Percentiles rank a stretch among this genome's conserved stretches.
Conservation (phyloP, 2,329 filamentous ascomycete genomes). For the Colletotrichum liaoningense region DNA sequence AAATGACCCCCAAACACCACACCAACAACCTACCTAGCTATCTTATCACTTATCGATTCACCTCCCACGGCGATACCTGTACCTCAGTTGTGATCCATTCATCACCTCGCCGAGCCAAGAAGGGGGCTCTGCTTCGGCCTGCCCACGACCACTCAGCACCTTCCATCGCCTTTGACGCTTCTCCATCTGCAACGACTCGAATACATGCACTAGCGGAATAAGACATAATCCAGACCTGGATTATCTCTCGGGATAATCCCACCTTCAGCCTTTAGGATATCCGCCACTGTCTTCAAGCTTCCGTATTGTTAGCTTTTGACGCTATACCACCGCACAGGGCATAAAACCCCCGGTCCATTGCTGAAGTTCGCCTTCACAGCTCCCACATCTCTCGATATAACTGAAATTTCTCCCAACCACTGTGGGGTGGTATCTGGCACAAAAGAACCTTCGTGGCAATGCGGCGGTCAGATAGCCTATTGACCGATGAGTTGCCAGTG, state of each 20-base stretch:
- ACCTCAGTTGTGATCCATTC: neutral
- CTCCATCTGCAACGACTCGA: neutral
- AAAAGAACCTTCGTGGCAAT: neutral
- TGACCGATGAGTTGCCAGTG: neutral
- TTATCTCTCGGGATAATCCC: no score
- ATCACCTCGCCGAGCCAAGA: conserved; percentile 21
- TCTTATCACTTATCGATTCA: conserved; percentile 2
- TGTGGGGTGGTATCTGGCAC: neutral
- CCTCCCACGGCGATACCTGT: conserved; percentile 2
- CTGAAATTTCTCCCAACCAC: neutral
- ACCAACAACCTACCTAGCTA: neutral
- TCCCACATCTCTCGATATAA: neutral
- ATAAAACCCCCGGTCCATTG: neutral
- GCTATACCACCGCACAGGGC: neutral
- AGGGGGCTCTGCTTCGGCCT: conserved; percentile 18
- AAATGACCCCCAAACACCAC: neutral
- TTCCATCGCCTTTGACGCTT: neutral
- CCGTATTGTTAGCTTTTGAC: neutral
- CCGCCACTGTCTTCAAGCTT: neutral
- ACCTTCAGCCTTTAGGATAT: neutral
- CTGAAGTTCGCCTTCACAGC: neutral
- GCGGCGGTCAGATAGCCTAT: neutral
- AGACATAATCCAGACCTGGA: no score
- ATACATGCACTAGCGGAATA: no score
- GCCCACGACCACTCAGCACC: neutral